phyloP scores from a whole-genome alignment of 2,329 filamentous ascomycete genomes.

The Monilinia fructicola region DNA sequence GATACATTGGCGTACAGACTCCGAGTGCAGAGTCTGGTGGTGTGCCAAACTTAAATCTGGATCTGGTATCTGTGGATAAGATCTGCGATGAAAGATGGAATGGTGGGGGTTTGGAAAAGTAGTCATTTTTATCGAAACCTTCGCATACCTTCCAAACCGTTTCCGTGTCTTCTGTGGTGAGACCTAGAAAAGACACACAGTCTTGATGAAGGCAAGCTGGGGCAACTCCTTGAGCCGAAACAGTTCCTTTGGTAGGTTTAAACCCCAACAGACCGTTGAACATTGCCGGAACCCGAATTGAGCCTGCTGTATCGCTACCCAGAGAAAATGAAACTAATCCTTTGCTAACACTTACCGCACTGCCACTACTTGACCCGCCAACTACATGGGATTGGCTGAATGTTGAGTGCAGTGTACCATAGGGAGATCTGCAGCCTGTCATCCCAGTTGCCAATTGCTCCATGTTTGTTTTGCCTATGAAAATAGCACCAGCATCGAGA shows the following conservation, averaged over 20 bases:
- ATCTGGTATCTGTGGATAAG: slow-evolving; percentile 29
- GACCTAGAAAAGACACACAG: slow-evolving; percentile 51
- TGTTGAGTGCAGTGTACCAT: slow-evolving; percentile 50
- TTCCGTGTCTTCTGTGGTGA: slow-evolving; percentile 48
- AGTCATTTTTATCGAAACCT: slow-evolving; percentile 48
- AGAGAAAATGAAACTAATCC: slow-evolving; percentile 54
- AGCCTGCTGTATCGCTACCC: slow-evolving; percentile 55
- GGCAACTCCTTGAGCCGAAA: slow-evolving; percentile 48
- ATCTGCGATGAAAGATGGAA: background rate
- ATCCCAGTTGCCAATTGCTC: slow-evolving; percentile 58
- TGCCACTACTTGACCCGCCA: slow-evolving; percentile 55
- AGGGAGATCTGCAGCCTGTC: slow-evolving; percentile 55
- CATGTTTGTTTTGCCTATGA: slow-evolving; percentile 57
- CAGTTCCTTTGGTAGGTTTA: slow-evolving; percentile 51
- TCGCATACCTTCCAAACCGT: slow-evolving; percentile 50
- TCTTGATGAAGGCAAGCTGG: slow-evolving; percentile 56
- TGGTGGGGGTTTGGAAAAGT: slow-evolving; percentile 47
- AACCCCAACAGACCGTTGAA: slow-evolving; percentile 52
- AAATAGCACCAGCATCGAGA: slow-evolving; percentile 53
- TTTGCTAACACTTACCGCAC: slow-evolving; percentile 51
- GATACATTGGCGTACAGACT: slow-evolving; percentile 45
- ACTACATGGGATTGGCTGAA: slow-evolving; percentile 51
- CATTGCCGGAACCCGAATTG: slow-evolving; percentile 50
- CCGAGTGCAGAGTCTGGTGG: slow-evolving; percentile 48
- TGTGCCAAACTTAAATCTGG: slow-evolving; percentile 51